Evolutionary conservation across 768 basidiomycete species (phyloP).

Genomic region (Podaxis pistillaris): DNA sequence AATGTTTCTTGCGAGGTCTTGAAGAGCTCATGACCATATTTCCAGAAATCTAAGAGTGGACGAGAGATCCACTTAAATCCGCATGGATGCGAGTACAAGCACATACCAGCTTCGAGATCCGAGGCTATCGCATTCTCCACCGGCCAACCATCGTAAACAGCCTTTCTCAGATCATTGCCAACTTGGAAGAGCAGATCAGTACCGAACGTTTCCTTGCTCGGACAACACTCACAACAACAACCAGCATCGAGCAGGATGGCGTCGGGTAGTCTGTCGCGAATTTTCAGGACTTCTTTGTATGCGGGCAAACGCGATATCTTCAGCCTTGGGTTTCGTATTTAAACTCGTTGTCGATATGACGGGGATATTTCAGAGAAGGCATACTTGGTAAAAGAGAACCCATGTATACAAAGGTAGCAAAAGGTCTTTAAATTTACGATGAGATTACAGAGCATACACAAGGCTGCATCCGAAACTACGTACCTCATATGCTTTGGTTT

Average conservation of each 20-base stretch:
- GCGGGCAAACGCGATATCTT: constrained; percentile 34
- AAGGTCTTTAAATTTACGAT: constrained; percentile 23
- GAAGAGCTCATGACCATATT: constrained; percentile 61
- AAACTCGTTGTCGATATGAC: neutral
- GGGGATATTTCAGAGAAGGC: neutral
- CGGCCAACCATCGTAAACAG: constrained; percentile 39
- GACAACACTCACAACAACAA: constrained; percentile 36
- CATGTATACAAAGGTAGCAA: constrained; percentile 36
- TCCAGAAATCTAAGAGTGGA: constrained; percentile 48
- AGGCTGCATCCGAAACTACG: neutral
- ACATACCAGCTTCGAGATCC: constrained; percentile 32
- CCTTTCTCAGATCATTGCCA: constrained; percentile 39
- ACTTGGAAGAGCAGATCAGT: constrained; percentile 23
- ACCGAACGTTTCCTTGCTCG: neutral
- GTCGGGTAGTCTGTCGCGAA: constrained; percentile 22
- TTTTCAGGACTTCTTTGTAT: constrained; percentile 29
- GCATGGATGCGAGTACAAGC: neutral
- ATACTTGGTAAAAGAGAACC: constrained; percentile 34
- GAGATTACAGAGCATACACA: neutral
- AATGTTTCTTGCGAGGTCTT: constrained; percentile 48
- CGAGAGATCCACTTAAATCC: neutral
- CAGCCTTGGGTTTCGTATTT: constrained; percentile 17
- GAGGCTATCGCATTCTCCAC: constrained; percentile 32
- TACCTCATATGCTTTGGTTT: constrained; percentile 32
- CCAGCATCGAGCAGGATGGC: constrained; percentile 41